These are phyloP conservation scores for Casuarina cunninghamiana DNA, from an alignment of 306 rosid genomes.

Conservation along the genomic window DNA sequence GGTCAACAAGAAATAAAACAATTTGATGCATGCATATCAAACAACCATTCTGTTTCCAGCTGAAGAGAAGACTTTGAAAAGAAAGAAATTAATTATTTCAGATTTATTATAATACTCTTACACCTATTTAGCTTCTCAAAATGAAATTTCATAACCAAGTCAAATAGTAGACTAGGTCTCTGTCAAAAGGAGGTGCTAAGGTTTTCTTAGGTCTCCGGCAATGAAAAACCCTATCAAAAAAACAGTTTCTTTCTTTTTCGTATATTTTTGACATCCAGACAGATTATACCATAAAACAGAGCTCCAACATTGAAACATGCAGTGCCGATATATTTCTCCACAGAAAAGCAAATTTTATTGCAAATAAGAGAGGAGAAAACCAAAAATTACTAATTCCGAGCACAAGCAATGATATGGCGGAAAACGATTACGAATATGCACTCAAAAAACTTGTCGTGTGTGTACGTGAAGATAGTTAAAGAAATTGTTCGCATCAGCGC, in stretches of 20 bases:
- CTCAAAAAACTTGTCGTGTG: neutral
- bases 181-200: neutral
- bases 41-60: neutral
- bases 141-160: neutral
- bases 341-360: no score
- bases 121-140: neutral
- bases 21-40: neutral
- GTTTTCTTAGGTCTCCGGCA: neutral
- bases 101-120: neutral
- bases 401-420: neutral
- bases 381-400: neutral
- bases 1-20: neutral
- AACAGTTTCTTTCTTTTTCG: neutral
- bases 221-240: neutral
- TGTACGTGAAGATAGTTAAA: neutral
- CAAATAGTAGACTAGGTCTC: neutral
- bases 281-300: neutral
- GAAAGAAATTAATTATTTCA: neutral
- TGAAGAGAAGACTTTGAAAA: neutral
- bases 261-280: neutral
- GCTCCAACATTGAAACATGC: neutral
- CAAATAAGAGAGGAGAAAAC: neutral
- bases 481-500: neutral
- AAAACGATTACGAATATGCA: neutral
- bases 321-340: neutral